Percentiles rank a stretch among this genome's conserved stretches.
phyloP scores from a whole-genome alignment of 2,329 filamentous ascomycete genomes.

The Lojkania enalia region DNA sequence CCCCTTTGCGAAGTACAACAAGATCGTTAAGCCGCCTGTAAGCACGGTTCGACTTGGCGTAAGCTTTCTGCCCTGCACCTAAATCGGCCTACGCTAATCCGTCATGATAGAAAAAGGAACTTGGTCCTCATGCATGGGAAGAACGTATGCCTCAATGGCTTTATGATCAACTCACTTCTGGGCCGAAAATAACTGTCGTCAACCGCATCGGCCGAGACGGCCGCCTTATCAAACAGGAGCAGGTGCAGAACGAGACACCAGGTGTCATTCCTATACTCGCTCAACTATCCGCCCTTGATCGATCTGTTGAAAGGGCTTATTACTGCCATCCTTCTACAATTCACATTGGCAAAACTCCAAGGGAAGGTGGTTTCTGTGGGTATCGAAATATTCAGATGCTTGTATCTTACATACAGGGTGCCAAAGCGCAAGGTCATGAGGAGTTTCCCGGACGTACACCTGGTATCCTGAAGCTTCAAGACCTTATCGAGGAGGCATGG shows the following conservation, averaged over 20 bases:
- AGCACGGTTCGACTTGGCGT: constrained; percentile 41
- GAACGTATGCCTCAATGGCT: constrained; percentile 51
- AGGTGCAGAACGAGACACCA: constrained; percentile 51
- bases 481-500: constrained; percentile 87
- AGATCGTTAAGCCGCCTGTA: constrained; percentile 31
- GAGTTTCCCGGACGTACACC: constrained; percentile 67
- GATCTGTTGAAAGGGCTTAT: constrained; percentile 69
- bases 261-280: constrained; percentile 52
- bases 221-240: constrained; percentile 45
- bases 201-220: constrained; percentile 50
- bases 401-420: constrained; percentile 72
- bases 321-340: constrained; percentile 75
- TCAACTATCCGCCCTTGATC: constrained; percentile 61
- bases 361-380: constrained; percentile 91
- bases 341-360: constrained; percentile 77
- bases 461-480: constrained; percentile 79
- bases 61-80: constrained; percentile 16
- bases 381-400: constrained; percentile 96
- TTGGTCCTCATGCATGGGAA: constrained; percentile 54
- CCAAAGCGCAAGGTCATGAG: constrained; percentile 60
- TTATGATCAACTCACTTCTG: constrained; percentile 45
- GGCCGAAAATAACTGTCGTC: constrained; percentile 43
- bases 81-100: constrained; percentile 15
- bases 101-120: constrained; percentile 46
- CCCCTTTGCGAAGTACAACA: constrained; percentile 32